Conservation (phyloP, 2,329 filamentous ascomycete species). For the Penicillium nordicum region DNA sequence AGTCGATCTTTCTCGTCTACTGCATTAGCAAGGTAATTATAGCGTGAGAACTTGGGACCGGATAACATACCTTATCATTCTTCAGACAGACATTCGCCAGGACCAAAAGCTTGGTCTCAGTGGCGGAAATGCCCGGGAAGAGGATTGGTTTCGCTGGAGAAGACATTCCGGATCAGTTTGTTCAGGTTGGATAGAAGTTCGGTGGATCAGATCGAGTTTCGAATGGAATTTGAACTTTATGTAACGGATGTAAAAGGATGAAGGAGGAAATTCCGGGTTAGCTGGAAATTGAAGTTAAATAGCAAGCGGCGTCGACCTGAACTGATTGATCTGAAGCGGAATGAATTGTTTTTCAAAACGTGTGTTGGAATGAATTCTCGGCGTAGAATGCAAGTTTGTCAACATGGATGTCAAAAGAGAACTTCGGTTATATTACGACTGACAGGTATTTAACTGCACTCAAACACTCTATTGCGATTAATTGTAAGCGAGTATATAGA, state of each 20-base stretch:
- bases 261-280: neutral
- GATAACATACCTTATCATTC: neutral
- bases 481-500: neutral
- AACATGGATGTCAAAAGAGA: neutral
- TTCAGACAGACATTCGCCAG: neutral
- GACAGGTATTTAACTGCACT: neutral
- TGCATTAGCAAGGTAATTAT: neutral
- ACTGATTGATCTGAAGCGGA: neutral
- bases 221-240: neutral
- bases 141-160: neutral
- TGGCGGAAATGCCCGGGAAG: neutral
- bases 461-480: neutral
- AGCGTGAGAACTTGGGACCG: too few species aligned
- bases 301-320: neutral
- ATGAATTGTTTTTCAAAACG: neutral
- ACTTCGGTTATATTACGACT: neutral
- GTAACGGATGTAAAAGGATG: neutral
- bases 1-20: neutral
- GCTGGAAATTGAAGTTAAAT: too few species aligned
- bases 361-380: neutral
- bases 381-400: neutral
- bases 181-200: neutral
- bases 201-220: neutral
- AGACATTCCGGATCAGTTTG: neutral
- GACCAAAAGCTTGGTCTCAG: neutral